A percentile compares a stretch with the other conserved stretches of the same genome.
These are phyloP conservation scores for Coccomyxa sp. DNA, from an alignment of 139 green algal genomes.

Conservation along the genomic window DNA sequence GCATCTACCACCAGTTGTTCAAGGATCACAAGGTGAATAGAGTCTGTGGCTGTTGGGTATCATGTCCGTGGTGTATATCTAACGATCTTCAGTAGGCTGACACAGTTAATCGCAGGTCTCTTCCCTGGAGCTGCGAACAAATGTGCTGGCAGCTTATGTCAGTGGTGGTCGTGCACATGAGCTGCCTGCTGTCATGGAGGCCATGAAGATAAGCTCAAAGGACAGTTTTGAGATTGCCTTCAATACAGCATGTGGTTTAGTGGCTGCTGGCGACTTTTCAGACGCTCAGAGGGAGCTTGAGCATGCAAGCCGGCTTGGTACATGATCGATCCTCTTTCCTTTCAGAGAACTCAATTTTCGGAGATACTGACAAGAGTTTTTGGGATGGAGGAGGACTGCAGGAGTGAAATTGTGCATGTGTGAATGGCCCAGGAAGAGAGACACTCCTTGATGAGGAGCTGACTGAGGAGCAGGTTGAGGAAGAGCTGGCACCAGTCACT, in stretches of 20 bases:
- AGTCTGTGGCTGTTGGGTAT: background rate
- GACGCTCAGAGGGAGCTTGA: conserved; percentile 71
- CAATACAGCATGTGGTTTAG: conserved; percentile 72
- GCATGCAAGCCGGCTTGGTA: conserved; percentile 62
- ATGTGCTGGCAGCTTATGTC: conserved; percentile 81
- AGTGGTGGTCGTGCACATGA: conserved; percentile 49
- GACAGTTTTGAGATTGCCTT: conserved; percentile 80
- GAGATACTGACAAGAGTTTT: background rate
- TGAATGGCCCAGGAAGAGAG: conserved; percentile 64
- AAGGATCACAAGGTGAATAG: conserved; percentile 35
- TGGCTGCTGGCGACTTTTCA: conserved; percentile 44
- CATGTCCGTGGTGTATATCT: background rate
- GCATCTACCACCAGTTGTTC: conserved; percentile 50
- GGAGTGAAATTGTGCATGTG: background rate
- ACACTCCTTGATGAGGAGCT: conserved; percentile 83
- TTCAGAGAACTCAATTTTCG: background rate
- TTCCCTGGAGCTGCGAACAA: conserved; percentile 70
- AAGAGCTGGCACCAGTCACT: conserved; percentile 77
- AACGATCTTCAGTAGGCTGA: background rate
- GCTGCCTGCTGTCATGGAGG: conserved; percentile 63
- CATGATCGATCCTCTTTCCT: background rate
- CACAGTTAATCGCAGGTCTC: conserved; percentile 21
- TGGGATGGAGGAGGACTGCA: background rate
- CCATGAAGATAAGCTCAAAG: conserved; percentile 48
- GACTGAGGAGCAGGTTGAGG: conserved; percentile 75